These are phyloP conservation scores for Pneumocystis murina DNA, from an alignment of 1,139 yeast species.

Conservation along the genomic window DNA sequence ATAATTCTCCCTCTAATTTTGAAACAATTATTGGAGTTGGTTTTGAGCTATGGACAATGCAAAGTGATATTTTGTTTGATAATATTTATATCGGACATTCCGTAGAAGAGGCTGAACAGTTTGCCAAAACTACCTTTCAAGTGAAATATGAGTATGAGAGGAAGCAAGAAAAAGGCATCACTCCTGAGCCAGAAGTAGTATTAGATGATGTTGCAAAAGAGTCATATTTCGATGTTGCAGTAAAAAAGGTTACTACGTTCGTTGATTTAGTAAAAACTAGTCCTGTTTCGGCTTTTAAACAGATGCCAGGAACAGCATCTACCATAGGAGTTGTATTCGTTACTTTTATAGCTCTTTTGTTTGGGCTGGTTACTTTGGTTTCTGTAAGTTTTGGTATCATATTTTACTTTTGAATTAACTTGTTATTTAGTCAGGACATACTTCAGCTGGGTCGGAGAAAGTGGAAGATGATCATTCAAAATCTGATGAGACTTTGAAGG, in stretches of 20 bases:
- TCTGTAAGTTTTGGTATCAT: neutral
- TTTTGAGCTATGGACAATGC: slow-evolving; percentile 84
- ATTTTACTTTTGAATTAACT: neutral
- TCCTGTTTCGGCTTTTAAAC: neutral
- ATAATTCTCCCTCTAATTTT: slow-evolving; percentile 42
- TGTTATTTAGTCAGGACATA: neutral
- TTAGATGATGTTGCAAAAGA: neutral
- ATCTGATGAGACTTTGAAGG: neutral
- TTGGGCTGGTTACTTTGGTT: neutral
- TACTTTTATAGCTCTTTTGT: neutral
- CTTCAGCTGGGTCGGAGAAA: neutral
- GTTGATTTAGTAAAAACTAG: neutral
- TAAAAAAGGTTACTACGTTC: neutral
- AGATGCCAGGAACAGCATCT: neutral
- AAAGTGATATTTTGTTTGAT: slow-evolving; percentile 56
- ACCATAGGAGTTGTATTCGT: neutral
- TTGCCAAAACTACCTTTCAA: slow-evolving; percentile 62
- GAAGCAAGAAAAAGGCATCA: slow-evolving; percentile 20
- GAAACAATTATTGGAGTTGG: slow-evolving; percentile 69
- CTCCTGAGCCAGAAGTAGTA: neutral
- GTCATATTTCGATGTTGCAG: neutral
- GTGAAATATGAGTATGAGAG: slow-evolving; percentile 48
- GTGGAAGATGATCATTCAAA: neutral
- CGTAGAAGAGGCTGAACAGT: slow-evolving; percentile 59
- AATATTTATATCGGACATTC: slow-evolving; percentile 78